phyloP scores from a whole-genome alignment of 352 stramenopile genomes.

The Globisporangium splendens region DNA sequence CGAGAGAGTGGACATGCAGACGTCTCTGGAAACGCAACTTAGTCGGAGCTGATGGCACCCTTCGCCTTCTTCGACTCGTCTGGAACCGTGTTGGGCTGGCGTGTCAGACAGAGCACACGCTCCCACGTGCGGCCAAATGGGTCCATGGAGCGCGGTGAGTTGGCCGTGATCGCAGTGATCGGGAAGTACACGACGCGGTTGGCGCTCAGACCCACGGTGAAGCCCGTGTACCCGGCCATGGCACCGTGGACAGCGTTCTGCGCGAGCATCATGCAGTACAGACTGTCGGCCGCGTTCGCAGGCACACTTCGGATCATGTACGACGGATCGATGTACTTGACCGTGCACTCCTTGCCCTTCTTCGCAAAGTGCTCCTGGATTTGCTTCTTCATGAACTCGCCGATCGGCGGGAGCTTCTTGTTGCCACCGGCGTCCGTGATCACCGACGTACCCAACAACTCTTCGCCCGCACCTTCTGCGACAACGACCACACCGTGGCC shows the following conservation, averaged over 20 bases:
- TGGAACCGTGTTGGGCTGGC: slow-evolving; percentile 91
- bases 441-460: slow-evolving; percentile 76
- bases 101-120: slow-evolving; percentile 92
- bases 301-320: slow-evolving; percentile 96
- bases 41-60: slow-evolving; percentile 69
- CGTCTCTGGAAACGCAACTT: slow-evolving; percentile 10
- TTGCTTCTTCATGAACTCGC: slow-evolving; percentile 95
- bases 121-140: slow-evolving; percentile 90
- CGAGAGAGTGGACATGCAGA: no score
- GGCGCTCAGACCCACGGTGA: slow-evolving; percentile 96
- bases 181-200: slow-evolving; percentile 74
- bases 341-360: slow-evolving; percentile 83
- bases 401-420: slow-evolving; percentile 95
- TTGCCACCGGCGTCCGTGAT: slow-evolving; percentile 92
- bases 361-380: slow-evolving; percentile 93
- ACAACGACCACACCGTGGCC: slow-evolving; percentile 98
- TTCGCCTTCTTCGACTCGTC: slow-evolving; percentile 35
- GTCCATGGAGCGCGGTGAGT: slow-evolving; percentile 89
- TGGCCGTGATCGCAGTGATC: slow-evolving; percentile 69
- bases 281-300: slow-evolving; percentile 90
- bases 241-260: slow-evolving; percentile 98
- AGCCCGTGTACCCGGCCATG: slow-evolving; percentile 98
- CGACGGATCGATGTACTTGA: slow-evolving; percentile 98
- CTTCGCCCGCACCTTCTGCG: slow-evolving; percentile 95
- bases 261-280: slow-evolving; percentile 97